Percentiles rank a stretch among this genome's conserved stretches.
Evolutionary conservation across 1,284 basidiomycete genomes (phyloP).

Genomic region (Albatrellus sp.): DNA sequence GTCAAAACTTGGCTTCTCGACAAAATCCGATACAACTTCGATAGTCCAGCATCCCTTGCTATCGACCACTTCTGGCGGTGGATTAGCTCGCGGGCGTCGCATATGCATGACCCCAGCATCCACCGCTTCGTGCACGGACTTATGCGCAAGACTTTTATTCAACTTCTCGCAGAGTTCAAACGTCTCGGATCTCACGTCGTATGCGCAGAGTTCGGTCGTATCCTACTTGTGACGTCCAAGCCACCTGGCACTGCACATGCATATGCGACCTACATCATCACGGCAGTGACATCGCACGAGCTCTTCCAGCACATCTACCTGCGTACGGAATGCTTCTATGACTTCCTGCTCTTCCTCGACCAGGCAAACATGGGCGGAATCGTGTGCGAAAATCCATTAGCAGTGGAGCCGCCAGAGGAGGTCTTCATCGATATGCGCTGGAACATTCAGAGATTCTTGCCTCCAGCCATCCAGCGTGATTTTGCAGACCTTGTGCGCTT

Average conservation of each 20-base stretch:
- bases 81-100: conserved; percentile 77
- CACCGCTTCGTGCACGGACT: conserved; percentile 91
- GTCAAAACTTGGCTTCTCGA: conserved; percentile 91
- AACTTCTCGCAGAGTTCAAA: conserved; percentile 94
- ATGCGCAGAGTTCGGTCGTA: conserved; percentile 88
- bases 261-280: conserved; percentile 90
- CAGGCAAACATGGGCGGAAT: conserved; percentile 88
- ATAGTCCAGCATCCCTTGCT: conserved; percentile 51
- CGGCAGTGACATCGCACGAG: conserved; percentile 89
- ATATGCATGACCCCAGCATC: conserved; percentile 88
- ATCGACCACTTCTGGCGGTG: conserved; percentile 97
- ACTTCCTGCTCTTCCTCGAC: conserved; percentile 95
- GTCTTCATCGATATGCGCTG: conserved; percentile 81
- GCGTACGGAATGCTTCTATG: conserved; percentile 84
- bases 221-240: conserved; percentile 90
- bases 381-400: conserved; percentile 68
- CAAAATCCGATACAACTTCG: conserved; percentile 55
- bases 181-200: conserved; percentile 89
- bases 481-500: conserved; percentile 70
- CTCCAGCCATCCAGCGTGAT: conserved; percentile 69
- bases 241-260: conserved; percentile 92
- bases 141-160: conserved; percentile 97
- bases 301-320: conserved; percentile 92
- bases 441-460: conserved; percentile 92
- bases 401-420: conserved; percentile 53